Evolutionary conservation across 108 stramenopile genomes (phyloP), one percentile per base, ranked within the genome.

Genomic region (Cylindrotheca closterium): DNA sequence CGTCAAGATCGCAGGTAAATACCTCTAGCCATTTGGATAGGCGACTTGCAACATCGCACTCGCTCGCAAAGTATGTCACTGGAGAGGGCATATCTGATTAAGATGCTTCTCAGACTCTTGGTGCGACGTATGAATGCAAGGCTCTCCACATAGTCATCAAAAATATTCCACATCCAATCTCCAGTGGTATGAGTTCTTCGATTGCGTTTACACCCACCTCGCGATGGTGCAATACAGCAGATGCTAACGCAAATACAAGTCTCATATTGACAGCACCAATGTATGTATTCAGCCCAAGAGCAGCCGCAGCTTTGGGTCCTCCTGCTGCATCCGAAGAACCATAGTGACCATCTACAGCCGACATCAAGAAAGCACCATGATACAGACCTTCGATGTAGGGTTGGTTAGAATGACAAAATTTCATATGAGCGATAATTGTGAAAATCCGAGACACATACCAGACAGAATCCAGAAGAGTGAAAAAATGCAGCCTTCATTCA

Each of bases 271-370:
- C 55, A 1, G 82, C 63, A 22, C 51, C 69, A 33, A 87, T 50
- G 55, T 70, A 84, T 1, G 82, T 84, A 42, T 75, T 68, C 22
- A 87, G 63, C 12, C 67, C 82, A 22, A 87, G 57, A 3, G 79
- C 24, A 29, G 63, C 80, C 5, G 86, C 86, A 17, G 68, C 82
- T 47, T 56, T 71, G 48, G 86, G 86, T 18, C 86, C 86, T 12
- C 70, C 82, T 31, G 74, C 54, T 28, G 79, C 82, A 55, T 75
- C 79, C 25, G 63, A 46, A 7, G 65, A 49, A 26, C 33, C 58
- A 55, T 76, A 83, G 58, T 84, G 82, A 21, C 86, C 86, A 48
- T 87, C 86, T n/a, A 79, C 75, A 0, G 86, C 82, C 22, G 75
- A 71, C 33, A 67, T 67, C 50, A 87, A 55, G 65, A 87, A 87